Percentiles rank a stretch among this genome's conserved stretches.
Evolutionary conservation across 1,284 basidiomycete genomes (phyloP).

Genomic region (Golubevia pallescens): DNA sequence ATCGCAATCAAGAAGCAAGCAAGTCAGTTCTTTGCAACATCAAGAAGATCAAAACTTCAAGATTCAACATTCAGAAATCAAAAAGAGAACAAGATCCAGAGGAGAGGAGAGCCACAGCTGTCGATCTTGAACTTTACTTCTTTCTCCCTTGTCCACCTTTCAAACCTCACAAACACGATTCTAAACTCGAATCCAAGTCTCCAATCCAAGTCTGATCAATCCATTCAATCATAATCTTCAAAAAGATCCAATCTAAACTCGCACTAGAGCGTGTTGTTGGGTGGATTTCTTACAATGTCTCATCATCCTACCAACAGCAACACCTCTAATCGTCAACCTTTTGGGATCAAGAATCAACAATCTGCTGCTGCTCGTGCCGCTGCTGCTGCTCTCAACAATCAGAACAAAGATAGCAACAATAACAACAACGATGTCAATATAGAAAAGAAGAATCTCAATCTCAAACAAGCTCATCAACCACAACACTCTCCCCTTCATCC

Average conservation of each 20-base stretch:
- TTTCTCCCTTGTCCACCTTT: too few species aligned
- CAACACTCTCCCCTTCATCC: too few species aligned
- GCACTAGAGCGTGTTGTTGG: neutral
- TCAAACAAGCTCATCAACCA: neutral
- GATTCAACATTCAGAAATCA: too few species aligned
- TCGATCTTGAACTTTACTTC: too few species aligned
- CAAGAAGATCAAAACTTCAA: too few species aligned
- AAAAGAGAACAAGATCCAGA: too few species aligned
- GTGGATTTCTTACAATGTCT: neutral
- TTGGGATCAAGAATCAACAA: neutral
- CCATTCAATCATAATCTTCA: neutral
- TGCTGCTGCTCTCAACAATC: neutral
- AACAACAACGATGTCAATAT: neutral
- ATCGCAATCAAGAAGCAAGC: too few species aligned
- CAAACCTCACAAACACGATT: too few species aligned
- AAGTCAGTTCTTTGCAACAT: too few species aligned
- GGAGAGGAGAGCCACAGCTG: too few species aligned
- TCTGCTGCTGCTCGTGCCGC: neutral
- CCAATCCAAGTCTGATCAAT: too few species aligned
- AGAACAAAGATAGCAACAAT: neutral
- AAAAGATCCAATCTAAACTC: neutral
- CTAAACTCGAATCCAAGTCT: too few species aligned
- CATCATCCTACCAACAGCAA: neutral
- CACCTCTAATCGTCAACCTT: neutral
- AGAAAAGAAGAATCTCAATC: neutral